Conservation (phyloP, 2,329 filamentous ascomycete genomes). For the Blumeriella jaapii region DNA sequence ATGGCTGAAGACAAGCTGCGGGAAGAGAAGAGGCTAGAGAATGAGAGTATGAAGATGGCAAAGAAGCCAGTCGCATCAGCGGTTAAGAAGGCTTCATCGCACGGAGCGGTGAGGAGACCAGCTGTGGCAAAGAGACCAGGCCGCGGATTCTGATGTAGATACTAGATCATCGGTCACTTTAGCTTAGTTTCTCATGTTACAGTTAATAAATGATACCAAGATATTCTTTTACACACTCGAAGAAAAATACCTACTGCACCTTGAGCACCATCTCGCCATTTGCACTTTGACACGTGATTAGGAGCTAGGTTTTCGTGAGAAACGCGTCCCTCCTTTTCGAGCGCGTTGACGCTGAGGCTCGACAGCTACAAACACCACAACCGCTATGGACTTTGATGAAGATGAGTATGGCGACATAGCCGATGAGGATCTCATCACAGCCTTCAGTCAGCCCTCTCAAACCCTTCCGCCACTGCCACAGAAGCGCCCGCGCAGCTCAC, state of each 20-base stretch:
- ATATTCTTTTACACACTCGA: too few species aligned
- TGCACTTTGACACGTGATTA: neutral
- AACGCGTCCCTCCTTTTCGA: too few species aligned
- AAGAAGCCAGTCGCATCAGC: slow-evolving; percentile 33
- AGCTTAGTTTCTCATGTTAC: neutral
- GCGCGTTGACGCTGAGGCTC: neutral
- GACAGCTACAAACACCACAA: slow-evolving; percentile 8
- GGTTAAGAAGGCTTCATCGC: slow-evolving; percentile 47
- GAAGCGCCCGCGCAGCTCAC: slow-evolving; percentile 10
- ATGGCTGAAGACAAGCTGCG: slow-evolving; percentile 77
- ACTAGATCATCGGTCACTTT: neutral
- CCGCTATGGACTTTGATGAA: slow-evolving; percentile 26
- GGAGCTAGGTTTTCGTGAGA: too few species aligned
- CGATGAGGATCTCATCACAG: slow-evolving; percentile 54
- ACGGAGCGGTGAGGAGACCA: slow-evolving; percentile 52
- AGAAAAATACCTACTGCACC: neutral
- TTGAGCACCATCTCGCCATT: neutral
- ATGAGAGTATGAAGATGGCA: slow-evolving; percentile 36
- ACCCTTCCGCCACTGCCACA: slow-evolving; percentile 22
- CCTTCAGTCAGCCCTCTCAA: slow-evolving; percentile 37
- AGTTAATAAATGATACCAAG: too few species aligned
- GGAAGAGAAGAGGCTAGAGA: slow-evolving; percentile 45
- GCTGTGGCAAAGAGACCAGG: slow-evolving; percentile 44
- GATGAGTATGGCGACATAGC: slow-evolving; percentile 55
- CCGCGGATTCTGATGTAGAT: slow-evolving; percentile 30